Conservation (phyloP, 176 grass and related monocot species). For the Avena atlantica region DNA sequence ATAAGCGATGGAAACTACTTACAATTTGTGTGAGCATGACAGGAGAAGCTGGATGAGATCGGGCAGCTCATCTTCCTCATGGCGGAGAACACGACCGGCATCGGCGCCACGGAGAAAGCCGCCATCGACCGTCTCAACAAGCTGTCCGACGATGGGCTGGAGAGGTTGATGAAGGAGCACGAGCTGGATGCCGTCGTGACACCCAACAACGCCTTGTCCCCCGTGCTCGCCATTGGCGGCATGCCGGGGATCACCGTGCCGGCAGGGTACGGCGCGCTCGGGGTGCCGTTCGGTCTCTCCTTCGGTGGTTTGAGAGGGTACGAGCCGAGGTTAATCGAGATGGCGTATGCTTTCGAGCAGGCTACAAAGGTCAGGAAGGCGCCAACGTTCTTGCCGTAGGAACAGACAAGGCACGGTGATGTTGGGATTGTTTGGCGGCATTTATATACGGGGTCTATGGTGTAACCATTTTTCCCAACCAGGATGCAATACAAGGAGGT, state of each 20-base stretch:
- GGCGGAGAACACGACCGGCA: conserved; percentile 54
- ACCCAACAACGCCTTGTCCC: background rate
- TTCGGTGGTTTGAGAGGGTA: conserved; percentile 67
- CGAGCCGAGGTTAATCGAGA: conserved; percentile 68
- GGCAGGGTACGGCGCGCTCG: conserved; percentile 49
- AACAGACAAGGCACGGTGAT: background rate
- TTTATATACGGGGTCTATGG: too few relatives aligned
- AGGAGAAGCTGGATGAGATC: conserved; percentile 64
- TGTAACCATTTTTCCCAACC: too few relatives aligned
- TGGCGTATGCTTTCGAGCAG: conserved; percentile 69
- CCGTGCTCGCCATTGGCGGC: conserved; percentile 53
- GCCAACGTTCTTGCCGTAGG: conserved; percentile 40
- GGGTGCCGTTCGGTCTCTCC: conserved; percentile 60
- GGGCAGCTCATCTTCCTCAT: conserved; percentile 52
- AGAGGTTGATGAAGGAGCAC: conserved; percentile 53
- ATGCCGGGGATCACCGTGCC: conserved; percentile 69
- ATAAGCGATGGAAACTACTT: background rate
- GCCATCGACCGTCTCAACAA: conserved; percentile 48
- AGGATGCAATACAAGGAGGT: too few relatives aligned
- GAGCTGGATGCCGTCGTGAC: conserved; percentile 55
- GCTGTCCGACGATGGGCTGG: conserved; percentile 49
- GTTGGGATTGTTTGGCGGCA: too few relatives aligned
- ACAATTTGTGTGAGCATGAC: background rate
- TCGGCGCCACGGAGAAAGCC: conserved; percentile 18
- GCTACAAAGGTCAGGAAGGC: conserved; percentile 49